phyloP scores from a whole-genome alignment of 192 early-diverging fungal genomes.

The Mortierella claussenii region DNA sequence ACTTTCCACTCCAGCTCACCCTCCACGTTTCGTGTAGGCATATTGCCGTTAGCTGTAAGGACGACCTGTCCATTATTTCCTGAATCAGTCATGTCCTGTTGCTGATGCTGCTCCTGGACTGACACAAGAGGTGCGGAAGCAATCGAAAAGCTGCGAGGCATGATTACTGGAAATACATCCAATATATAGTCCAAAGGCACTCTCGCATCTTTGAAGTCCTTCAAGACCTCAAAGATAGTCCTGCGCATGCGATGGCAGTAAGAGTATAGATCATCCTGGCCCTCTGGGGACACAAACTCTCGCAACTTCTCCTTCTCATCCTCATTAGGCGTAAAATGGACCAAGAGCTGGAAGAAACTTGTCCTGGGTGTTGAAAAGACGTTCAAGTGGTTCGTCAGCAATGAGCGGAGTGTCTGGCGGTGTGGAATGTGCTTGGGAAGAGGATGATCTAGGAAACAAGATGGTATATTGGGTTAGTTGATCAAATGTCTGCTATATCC shows the following conservation, averaged over 20 bases:
- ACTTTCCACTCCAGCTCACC: constrained; percentile 57
- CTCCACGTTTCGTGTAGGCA: constrained; percentile 6
- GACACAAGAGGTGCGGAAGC: constrained; percentile 66
- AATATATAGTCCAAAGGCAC: constrained; percentile 83
- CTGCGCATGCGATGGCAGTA: constrained; percentile 87
- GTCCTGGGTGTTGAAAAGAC: constrained; percentile 86
- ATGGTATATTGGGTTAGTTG: neutral
- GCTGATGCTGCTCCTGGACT: constrained; percentile 31
- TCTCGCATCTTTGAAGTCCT: constrained; percentile 82
- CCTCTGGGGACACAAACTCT: constrained; percentile 82
- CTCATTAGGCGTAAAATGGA: constrained; percentile 77
- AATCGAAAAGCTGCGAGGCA: constrained; percentile 89
- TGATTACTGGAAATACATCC: constrained; percentile 85
- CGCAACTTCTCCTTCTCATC: constrained; percentile 82
- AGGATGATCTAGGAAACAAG: constrained; percentile 48
- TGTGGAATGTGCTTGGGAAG: constrained; percentile 63
- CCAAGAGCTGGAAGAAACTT: constrained; percentile 91
- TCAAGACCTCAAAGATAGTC: constrained; percentile 85
- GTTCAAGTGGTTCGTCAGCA: constrained; percentile 84
- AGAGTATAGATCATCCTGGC: constrained; percentile 89
- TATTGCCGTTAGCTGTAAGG: constrained; percentile 25
- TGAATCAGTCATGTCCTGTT: neutral
- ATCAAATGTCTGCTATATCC: too few species aligned
- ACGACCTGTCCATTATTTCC: neutral
- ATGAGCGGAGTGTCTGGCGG: constrained; percentile 74